Conservation (phyloP, 176 grass and related monocot species). For the Sorghum bicolor region Sorghum_bicolor_NCBIv3 NC_012878.2:5141501-5142000, state of each 20-base stretch:
- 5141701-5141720: background rate
- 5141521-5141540: no score
- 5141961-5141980: background rate
- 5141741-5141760: background rate
- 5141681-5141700: background rate
- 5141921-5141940: background rate
- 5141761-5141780: background rate
- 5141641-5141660: no score
- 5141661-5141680: background rate
- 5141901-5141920: background rate
- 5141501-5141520: no score
- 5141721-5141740: background rate
- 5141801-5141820: background rate
- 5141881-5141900: background rate
- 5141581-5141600: no score
- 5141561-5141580: no score
- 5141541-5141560: no score
- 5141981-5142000: background rate
- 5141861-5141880: background rate
- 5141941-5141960: background rate
- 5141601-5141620: no score
- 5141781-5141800: background rate
- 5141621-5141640: no score
- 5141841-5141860: background rate
- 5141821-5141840: background rate